Evolutionary conservation across 805 yeast species (phyloP), one percentile per base, ranked within the genome.

Genomic region (Candida nemodendra): DNA sequence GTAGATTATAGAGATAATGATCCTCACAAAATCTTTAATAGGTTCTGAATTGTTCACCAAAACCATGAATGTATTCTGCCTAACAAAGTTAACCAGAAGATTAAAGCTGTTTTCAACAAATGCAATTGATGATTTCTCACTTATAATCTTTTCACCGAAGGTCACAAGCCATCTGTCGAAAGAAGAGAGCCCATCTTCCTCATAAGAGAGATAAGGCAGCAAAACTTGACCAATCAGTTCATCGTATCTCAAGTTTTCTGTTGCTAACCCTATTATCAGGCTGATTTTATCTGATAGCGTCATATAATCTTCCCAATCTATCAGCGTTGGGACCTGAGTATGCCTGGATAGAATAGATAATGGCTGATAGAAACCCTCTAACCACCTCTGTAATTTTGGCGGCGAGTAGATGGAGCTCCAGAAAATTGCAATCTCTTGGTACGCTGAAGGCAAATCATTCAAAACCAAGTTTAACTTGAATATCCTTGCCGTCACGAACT

Each of bases 341-440:
- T 23, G 21, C 3, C 18, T 12, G 4, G 51, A 32, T 14, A 58
- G 32, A 12, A 16, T 24, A 3, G 45, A 32, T 8, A 59, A 18
- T 1, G 65, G 64, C 4, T 13, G 29, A 18, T 53, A 55, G 26
- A 52, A 47, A 5, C 48, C 48, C 5, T 21, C 14, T 16, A 56
- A 24, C 62, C 64, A 58, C 11, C 24, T 30, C 3, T 42, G 32
- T 13, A 56, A 34, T 3, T 39, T 41, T 1, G 27, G 16, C 1
- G 53, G 38, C 18, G 32, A 30, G 12, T 31, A 43, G 2, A 31
- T 13, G 0, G 34, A 33, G 2, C 22, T 11, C n/a, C 18, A 25
- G n/a, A 46, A 12, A 4, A 5, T 4, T 3, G 16, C 24, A 4
- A 40, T 16, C 3, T 40, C 27, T 5, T 27, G 8, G 6, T 26